Conservation (phyloP, 192 early-diverging fungal species). For the Allomyces javanicus region DNA sequence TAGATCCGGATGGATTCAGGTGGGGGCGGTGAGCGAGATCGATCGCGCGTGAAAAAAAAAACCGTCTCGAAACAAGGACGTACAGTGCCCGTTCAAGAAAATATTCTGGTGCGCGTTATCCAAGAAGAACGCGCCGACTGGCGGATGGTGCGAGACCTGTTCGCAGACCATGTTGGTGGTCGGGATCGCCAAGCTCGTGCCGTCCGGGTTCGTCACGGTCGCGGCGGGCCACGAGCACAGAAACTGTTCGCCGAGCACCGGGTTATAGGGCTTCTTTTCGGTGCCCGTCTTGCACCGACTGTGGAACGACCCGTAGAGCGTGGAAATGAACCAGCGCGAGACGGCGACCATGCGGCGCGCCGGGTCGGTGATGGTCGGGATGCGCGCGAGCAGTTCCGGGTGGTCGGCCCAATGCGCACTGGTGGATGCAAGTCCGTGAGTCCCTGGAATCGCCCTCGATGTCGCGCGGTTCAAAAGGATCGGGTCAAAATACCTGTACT, state of each 20-base stretch:
- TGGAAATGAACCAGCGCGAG: slow-evolving; percentile 58
- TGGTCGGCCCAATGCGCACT: slow-evolving; percentile 32
- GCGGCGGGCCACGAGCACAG: slow-evolving; percentile 35
- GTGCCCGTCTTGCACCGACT: slow-evolving; percentile 43
- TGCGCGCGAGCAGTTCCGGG: slow-evolving; percentile 38
- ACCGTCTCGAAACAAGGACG: slow-evolving; percentile 9
- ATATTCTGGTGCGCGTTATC: slow-evolving; percentile 39
- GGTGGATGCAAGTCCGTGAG: not conserved
- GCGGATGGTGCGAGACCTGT: slow-evolving; percentile 56
- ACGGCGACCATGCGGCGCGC: slow-evolving; percentile 48
- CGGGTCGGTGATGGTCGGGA: slow-evolving; percentile 30
- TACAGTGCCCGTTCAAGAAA: slow-evolving; percentile 36
- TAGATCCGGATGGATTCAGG: not conserved
- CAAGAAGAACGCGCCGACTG: slow-evolving; percentile 44
- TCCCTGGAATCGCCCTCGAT: not conserved
- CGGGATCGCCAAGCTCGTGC: not conserved
- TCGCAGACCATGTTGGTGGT: slow-evolving; percentile 35
- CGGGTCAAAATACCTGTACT: slow-evolving; percentile 36
- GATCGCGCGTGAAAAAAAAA: not conserved
- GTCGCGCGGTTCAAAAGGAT: slow-evolving; percentile 8
- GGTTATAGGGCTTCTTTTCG: slow-evolving; percentile 62
- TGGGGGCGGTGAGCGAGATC: not conserved
- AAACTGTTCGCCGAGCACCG: slow-evolving; percentile 48
- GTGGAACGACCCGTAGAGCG: slow-evolving; percentile 56
- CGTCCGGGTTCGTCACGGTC: slow-evolving; percentile 8